A percentile compares a stretch with the other conserved stretches of the same genome.
phyloP scores from a whole-genome alignment of 306 rosid species.

The Medicago arabica region DNA sequence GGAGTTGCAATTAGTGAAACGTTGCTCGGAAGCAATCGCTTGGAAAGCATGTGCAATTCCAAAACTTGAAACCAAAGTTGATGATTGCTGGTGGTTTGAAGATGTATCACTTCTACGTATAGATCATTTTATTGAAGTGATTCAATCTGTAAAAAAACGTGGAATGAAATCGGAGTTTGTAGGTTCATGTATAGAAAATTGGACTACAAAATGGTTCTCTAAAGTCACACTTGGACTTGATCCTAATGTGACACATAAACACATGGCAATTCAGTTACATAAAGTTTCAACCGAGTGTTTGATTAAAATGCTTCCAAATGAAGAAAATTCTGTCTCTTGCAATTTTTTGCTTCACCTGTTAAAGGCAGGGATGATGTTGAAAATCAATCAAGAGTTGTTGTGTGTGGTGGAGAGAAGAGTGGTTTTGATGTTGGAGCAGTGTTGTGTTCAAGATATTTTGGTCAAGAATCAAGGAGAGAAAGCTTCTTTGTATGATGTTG shows the following conservation, averaged over 20 bases:
- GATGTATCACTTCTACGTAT: constrained; percentile 63
- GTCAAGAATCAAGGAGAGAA: constrained; percentile 56
- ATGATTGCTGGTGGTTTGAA: constrained; percentile 75
- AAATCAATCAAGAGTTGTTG: constrained; percentile 53
- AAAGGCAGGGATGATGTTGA: constrained; percentile 59
- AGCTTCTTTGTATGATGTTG: constrained; percentile 58
- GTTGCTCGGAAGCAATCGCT: constrained; percentile 74
- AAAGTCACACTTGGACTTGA: constrained; percentile 49
- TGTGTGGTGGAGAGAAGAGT: constrained; percentile 60
- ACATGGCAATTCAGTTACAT: constrained; percentile 44
- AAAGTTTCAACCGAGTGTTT: constrained; percentile 69
- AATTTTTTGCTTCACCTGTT: constrained; percentile 75
- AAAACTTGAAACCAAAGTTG: background rate
- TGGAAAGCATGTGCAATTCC: constrained; percentile 54
- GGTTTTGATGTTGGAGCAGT: constrained; percentile 61
- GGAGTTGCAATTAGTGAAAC: constrained; percentile 54
- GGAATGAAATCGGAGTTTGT: constrained; percentile 61
- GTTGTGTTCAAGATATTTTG: constrained; percentile 63
- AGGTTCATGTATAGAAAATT: constrained; percentile 72
- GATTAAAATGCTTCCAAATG: constrained; percentile 62
- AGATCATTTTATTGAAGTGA: constrained; percentile 78
- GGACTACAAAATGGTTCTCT: constrained; percentile 70
- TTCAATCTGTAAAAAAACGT: constrained; percentile 55
- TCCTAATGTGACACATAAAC: constrained; percentile 31
- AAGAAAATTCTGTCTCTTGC: constrained; percentile 70